These are phyloP conservation scores for Beauveria caledonica DNA, from an alignment of 2,329 filamentous ascomycete species.

Conservation along the genomic window DNA sequence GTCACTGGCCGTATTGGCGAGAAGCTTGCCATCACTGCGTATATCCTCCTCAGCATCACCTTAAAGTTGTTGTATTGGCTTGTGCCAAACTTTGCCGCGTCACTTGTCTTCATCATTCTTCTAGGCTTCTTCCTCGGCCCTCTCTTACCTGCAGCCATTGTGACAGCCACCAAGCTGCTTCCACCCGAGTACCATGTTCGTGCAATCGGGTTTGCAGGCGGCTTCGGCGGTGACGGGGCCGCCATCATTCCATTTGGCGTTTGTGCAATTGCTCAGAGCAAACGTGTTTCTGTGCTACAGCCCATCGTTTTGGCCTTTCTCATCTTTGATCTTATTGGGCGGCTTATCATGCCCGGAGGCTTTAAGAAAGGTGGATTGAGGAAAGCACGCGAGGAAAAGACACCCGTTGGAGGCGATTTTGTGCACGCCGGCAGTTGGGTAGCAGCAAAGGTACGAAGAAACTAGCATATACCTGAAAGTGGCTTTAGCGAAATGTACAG, in stretches of 20 bases:
- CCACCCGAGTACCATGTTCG: constrained; percentile 66
- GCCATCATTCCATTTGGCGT: constrained; percentile 59
- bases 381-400: constrained; percentile 27
- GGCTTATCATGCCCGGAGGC: constrained; percentile 35
- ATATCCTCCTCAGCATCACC: constrained; percentile 54
- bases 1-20: constrained; percentile 67
- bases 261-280: constrained; percentile 55
- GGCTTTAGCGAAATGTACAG: not conserved
- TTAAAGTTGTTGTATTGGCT: constrained; percentile 74
- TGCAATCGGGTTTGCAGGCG: constrained; percentile 73
- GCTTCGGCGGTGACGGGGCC: constrained; percentile 67
- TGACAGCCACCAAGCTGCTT: constrained; percentile 65
- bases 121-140: constrained; percentile 76
- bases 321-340: constrained; percentile 35
- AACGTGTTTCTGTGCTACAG: constrained; percentile 49
- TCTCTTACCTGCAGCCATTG: constrained; percentile 66
- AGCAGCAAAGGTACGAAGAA: constrained; percentile 13
- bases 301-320: constrained; percentile 45
- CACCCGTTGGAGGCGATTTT: constrained; percentile 28
- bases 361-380: constrained; percentile 33
- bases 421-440: constrained; percentile 13
- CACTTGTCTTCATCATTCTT: constrained; percentile 60
- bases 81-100: constrained; percentile 66
- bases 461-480: not conserved
- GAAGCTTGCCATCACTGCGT: constrained; percentile 54